Evolutionary conservation across 257 asterid species (phyloP), one percentile per base, ranked within the genome.

Genomic region (Solanum etuberosum): DNA sequence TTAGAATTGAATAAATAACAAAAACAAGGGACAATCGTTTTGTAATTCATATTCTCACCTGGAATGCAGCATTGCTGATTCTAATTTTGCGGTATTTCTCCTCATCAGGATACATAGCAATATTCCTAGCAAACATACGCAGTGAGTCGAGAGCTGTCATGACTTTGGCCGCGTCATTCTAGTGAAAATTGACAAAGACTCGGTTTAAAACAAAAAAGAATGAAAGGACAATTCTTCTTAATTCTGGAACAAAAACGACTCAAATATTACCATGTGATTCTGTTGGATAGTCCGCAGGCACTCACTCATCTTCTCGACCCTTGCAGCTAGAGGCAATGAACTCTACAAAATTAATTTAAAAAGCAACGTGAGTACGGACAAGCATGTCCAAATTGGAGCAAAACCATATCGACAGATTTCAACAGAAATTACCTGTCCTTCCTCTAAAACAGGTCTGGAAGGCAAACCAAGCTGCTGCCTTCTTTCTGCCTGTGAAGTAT

Each of bases 11-110:
- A 78, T 78, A 27, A 42, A 42, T 3, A 42, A 29, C 63, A 78
- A 42, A 77, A 78, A 78, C 25, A 78, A 78, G n/a, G 38, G 63
- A 78, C 63, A 78, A 18, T 43, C 11, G 9, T 51, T 46, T 29
- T 43, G 54, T 48, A 43, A 48, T 48, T 78, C 85, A 81, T 9
- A 81, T 81, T 57, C 87, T 90, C 73, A 97, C 99, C 98, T 97
- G 99, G 89, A 97, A 92, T 82, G 86, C 88, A 85, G 97, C 91
- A 92, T 96, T 96, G 86, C 89, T 92, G 87, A 96, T 91, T 92
- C 98, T 93, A 68, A 97, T 97, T 93, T 94, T 97, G 70, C 99
- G 98, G 87, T 89, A 96, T 87, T 94, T 97, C 93, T 97, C 99
- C 91, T 94, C 98, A 16, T 91, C 89, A 3, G 98, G 99, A 91